These are phyloP conservation scores for Penicillium corylophilum DNA, from an alignment of 2,329 filamentous ascomycete genomes.

Conservation along the genomic window DNA sequence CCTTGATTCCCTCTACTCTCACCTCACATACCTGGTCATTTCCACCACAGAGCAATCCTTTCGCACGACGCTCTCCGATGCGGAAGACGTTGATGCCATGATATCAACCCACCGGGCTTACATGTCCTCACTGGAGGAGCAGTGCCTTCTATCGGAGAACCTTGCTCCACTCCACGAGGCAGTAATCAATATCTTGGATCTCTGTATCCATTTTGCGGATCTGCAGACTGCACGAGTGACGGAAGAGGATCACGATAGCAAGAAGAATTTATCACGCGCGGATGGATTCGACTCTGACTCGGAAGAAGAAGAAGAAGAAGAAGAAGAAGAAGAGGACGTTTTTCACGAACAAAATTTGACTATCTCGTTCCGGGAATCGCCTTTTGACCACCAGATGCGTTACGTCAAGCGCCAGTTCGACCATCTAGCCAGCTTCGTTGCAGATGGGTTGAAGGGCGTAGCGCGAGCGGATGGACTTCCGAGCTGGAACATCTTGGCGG, in stretches of 20 bases:
- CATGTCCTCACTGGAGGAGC: constrained; percentile 61
- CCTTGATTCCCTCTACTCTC: constrained; percentile 69
- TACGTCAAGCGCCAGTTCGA: constrained; percentile 64
- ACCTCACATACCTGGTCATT: constrained; percentile 72
- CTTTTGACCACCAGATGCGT: constrained; percentile 55
- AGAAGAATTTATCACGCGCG: not conserved
- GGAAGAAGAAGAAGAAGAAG: constrained; percentile 27
- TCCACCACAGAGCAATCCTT: constrained; percentile 60
- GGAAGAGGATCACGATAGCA: constrained; percentile 1
- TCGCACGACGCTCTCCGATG: constrained; percentile 55
- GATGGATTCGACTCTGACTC: constrained; percentile 22
- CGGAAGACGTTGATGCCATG: constrained; percentile 79
- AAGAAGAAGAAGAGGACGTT: constrained; percentile 30
- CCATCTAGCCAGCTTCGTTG: constrained; percentile 66
- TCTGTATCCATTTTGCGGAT: constrained; percentile 69
- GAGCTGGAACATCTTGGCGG: constrained; percentile 78
- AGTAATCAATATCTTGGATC: constrained; percentile 73
- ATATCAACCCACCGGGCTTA: constrained; percentile 66
- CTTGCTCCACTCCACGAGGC: constrained; percentile 69
- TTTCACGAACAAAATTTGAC: constrained; percentile 43
- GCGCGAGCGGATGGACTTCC: constrained; percentile 70
- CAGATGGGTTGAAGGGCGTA: constrained; percentile 70
- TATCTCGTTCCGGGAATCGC: constrained; percentile 37
- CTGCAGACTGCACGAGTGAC: constrained; percentile 45
- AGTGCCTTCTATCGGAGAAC: constrained; percentile 68